These are phyloP conservation scores for Hippophae tibetana DNA, from an alignment of 306 rosid genomes.

Conservation along the genomic window DNA sequence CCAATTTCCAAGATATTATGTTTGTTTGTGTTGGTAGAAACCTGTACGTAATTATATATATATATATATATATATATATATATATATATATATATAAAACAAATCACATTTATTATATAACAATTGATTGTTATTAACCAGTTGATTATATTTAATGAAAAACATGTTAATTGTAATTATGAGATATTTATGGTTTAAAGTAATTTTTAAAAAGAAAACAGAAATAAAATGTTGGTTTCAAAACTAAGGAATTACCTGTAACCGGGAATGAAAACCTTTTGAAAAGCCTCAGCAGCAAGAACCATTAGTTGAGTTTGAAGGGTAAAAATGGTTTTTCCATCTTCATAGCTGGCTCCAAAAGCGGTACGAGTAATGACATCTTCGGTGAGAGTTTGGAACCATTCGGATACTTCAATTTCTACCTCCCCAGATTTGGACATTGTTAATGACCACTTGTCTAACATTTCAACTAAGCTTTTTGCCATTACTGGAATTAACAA, in stretches of 20 bases:
- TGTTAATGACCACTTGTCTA: constrained; percentile 60
- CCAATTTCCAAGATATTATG: constrained; percentile 67
- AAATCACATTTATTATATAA: too few species aligned
- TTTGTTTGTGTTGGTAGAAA: constrained; percentile 74
- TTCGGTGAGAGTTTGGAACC: constrained; percentile 68
- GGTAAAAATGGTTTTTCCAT: constrained; percentile 71
- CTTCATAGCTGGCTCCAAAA: constrained; percentile 84
- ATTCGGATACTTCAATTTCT: constrained; percentile 80
- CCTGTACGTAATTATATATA: constrained; percentile 18
- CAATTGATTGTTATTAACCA: too few species aligned
- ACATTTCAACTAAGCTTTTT: constrained; percentile 61
- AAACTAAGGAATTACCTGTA: constrained; percentile 40
- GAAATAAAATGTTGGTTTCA: too few species aligned
- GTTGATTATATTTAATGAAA: too few species aligned
- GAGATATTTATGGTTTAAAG: too few species aligned
- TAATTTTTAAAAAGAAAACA: too few species aligned
- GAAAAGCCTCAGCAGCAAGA: constrained; percentile 77
- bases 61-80: too few species aligned
- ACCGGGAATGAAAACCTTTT: constrained; percentile 83
- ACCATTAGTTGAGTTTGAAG: constrained; percentile 76
- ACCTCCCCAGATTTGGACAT: constrained; percentile 48
- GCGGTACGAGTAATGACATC: constrained; percentile 71
- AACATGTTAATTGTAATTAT: too few species aligned
- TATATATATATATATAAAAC: too few species aligned
- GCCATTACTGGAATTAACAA: constrained; percentile 76